Percentiles rank a stretch among this genome's conserved stretches.
Conservation (phyloP, 768 basidiomycete species). For the Roridomyces roridus region DNA sequence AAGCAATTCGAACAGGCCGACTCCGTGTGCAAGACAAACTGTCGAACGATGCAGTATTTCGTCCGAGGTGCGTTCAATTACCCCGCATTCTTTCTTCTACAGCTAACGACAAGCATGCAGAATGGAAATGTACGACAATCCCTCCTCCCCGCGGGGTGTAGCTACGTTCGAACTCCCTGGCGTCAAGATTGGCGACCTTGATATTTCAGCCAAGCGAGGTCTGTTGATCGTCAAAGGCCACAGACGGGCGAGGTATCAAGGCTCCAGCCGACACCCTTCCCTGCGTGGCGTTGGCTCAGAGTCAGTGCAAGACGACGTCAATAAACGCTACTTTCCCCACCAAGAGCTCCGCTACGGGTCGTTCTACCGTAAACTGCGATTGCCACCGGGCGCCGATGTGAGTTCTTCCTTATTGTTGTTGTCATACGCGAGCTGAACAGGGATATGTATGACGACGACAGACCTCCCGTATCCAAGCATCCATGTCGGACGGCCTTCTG, state of each 20-base stretch:
- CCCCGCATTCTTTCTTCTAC: too few relatives aligned
- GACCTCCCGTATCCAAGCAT: not conserved
- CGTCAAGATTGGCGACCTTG: constrained; percentile 42
- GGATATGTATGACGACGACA: constrained; percentile 29
- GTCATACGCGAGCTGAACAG: constrained; percentile 11
- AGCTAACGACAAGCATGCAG: too few relatives aligned
- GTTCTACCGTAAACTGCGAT: constrained; percentile 44
- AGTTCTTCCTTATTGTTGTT: constrained; percentile 26
- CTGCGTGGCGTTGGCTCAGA: constrained; percentile 5
- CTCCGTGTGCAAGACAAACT: too few relatives aligned
- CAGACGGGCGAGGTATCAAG: constrained; percentile 26
- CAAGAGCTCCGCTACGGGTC: constrained; percentile 51
- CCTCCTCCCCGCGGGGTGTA: constrained; percentile 34
- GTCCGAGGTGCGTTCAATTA: too few relatives aligned
- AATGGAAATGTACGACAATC: constrained; percentile 41
- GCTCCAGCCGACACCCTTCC: constrained; percentile 11
- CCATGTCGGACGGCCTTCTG: constrained; percentile 3
- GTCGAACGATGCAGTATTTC: too few relatives aligned
- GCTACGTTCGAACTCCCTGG: constrained; percentile 55
- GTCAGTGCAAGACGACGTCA: not conserved
- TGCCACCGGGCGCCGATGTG: constrained; percentile 48
- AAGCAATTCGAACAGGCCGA: too few relatives aligned
- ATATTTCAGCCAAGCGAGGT: constrained; percentile 39
- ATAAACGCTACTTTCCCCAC: constrained; percentile 22
- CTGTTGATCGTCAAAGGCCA: constrained; percentile 42